Evolutionary conservation across 768 basidiomycete genomes (phyloP).

Genomic region (Piloderma croceum): DNA sequence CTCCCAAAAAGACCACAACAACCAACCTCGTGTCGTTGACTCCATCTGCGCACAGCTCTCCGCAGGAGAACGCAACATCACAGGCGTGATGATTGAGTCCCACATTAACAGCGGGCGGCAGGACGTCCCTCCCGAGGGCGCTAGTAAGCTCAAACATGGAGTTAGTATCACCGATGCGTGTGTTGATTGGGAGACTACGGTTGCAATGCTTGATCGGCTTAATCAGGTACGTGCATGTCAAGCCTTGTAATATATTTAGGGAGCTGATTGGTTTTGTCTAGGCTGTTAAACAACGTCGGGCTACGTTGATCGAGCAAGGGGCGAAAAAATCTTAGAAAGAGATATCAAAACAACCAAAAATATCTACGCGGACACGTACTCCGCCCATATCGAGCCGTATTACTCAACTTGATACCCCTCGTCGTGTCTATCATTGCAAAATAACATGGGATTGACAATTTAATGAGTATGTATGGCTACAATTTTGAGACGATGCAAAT

Average conservation of each 20-base stretch:
- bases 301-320: no score
- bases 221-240: slow-evolving; percentile 39
- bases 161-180: slow-evolving; percentile 92
- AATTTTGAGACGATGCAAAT: no score
- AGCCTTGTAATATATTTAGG: background rate
- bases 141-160: slow-evolving; percentile 64
- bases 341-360: no score
- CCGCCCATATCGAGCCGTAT: no score
- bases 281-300: slow-evolving; percentile 25
- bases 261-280: background rate
- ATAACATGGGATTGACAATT: no score
- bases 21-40: slow-evolving; percentile 79
- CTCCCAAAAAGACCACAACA: slow-evolving; percentile 90
- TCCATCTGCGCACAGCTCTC: slow-evolving; percentile 69
- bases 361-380: no score
- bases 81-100: slow-evolving; percentile 96
- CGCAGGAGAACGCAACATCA: slow-evolving; percentile 64
- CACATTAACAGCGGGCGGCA: slow-evolving; percentile 90
- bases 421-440: no score
- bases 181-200: slow-evolving; percentile 78
- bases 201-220: slow-evolving; percentile 66
- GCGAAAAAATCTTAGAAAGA: no score
- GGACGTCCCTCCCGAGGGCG: slow-evolving; percentile 75
- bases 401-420: no score
- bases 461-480: no score